These are phyloP conservation scores for Calonectria multiphialidica DNA, from an alignment of 2,329 filamentous ascomycete genomes.

Conservation along the genomic window DNA sequence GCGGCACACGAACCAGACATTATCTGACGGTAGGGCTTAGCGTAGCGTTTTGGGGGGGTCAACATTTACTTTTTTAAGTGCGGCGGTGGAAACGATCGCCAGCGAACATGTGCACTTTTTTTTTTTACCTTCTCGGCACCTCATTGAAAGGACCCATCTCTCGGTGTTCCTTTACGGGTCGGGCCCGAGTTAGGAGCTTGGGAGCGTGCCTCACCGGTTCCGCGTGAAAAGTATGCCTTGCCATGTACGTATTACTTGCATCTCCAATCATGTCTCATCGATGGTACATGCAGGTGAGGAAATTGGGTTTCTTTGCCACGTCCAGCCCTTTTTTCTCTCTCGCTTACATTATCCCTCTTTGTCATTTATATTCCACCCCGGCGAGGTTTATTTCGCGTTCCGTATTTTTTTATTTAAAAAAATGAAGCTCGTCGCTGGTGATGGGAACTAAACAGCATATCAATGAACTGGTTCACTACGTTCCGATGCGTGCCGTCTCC, in stretches of 20 bases:
- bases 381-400: not conserved
- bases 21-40: not conserved
- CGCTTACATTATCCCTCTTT: not conserved
- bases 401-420: no score
- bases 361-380: not conserved
- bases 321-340: not conserved
- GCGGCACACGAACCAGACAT: not conserved
- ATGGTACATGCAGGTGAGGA: not conserved
- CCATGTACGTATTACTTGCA: not conserved
- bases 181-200: not conserved
- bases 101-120: not conserved
- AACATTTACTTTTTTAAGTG: not conserved
- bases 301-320: not conserved
- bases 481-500: not conserved
- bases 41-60: not conserved
- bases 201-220: not conserved
- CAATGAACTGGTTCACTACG: not conserved
- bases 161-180: not conserved
- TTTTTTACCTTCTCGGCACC: not conserved
- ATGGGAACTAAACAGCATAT: not conserved
- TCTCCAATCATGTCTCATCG: not conserved
- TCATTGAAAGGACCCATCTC: not conserved
- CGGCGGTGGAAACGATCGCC: not conserved
- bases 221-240: not conserved
- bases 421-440: not conserved